A percentile compares a stretch with the other conserved stretches of the same genome.
These are phyloP conservation scores for Curvularia spicifera DNA, from an alignment of 2,329 filamentous ascomycete genomes.

Conservation along the genomic window DNA sequence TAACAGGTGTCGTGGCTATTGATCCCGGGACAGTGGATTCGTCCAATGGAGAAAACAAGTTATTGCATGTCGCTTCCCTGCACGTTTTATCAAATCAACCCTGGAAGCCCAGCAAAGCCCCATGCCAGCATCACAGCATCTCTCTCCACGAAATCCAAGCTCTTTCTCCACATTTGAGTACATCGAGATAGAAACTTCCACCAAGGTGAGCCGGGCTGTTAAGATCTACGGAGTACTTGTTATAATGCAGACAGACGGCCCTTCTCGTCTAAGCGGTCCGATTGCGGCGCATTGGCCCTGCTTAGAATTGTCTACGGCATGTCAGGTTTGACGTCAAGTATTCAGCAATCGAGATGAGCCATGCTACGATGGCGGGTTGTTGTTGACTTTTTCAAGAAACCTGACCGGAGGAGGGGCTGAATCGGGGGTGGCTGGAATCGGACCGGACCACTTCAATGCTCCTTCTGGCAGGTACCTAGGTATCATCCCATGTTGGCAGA, in stretches of 20 bases:
- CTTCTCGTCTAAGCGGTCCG: background rate
- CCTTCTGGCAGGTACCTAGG: background rate
- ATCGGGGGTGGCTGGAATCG: background rate
- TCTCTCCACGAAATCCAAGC: background rate
- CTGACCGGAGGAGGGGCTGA: background rate
- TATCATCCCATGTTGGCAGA: conserved; percentile 1
- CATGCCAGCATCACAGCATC: background rate
- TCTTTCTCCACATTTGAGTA: background rate
- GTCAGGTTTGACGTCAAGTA: conserved; percentile 1
- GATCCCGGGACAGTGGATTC: background rate
- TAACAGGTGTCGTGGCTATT: background rate
- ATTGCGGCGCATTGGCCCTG: background rate
- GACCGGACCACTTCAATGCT: background rate
- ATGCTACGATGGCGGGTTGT: background rate
- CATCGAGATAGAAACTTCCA: background rate
- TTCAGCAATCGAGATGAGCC: conserved; percentile 5
- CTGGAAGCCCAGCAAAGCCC: background rate
- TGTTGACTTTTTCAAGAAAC: background rate
- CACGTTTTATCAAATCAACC: background rate
- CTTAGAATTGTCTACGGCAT: background rate
- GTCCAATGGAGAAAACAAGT: background rate
- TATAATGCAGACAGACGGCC: background rate
- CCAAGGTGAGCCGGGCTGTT: background rate
- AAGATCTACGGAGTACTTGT: background rate
- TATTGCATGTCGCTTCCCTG: background rate